Conservation (phyloP, 2,329 filamentous ascomycete genomes). For the Sarocladiaceae sp. region DNA sequence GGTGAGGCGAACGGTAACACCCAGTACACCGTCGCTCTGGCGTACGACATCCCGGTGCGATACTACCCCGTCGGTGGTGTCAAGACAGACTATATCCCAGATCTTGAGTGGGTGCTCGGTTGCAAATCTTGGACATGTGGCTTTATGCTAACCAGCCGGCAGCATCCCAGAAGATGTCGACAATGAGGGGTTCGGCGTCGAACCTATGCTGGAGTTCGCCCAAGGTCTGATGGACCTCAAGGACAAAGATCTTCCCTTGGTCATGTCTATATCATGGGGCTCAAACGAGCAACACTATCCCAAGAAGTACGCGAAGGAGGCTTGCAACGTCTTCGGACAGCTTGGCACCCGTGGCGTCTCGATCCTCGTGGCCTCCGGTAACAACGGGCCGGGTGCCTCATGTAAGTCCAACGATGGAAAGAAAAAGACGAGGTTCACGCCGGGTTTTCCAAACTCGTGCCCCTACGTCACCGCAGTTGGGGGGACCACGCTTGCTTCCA, state of each 20-base stretch:
- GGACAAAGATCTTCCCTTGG: constrained; percentile 50
- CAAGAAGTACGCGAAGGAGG: constrained; percentile 43
- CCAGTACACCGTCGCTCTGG: constrained; percentile 28
- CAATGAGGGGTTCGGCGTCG: constrained; percentile 36
- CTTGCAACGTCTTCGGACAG: constrained; percentile 54
- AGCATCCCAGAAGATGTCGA: constrained; percentile 23
- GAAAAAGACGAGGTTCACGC: constrained; percentile 25
- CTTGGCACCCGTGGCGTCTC: constrained; percentile 61
- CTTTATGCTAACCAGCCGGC: not conserved
- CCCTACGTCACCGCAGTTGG: constrained; percentile 60
- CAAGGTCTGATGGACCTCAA: constrained; percentile 50
- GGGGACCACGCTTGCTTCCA: constrained; percentile 43
- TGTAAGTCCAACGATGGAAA: constrained; percentile 31
- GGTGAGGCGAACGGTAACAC: constrained; percentile 32
- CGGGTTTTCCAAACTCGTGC: constrained; percentile 33
- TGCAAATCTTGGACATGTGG: not conserved
- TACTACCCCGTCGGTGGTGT: constrained; percentile 26
- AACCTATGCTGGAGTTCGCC: constrained; percentile 61
- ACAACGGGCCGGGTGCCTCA: constrained; percentile 33
- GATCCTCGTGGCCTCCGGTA: constrained; percentile 59
- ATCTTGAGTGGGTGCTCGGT: constrained; percentile 26
- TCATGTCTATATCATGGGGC: constrained; percentile 65
- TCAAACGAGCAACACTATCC: constrained; percentile 62
- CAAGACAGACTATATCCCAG: constrained; percentile 23
- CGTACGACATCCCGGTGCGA: constrained; percentile 26